Evolutionary conservation across 2,329 filamentous ascomycete species (phyloP), one percentile per base, ranked within the genome.

Genomic region (Arthrobotrys conoides): DNA sequence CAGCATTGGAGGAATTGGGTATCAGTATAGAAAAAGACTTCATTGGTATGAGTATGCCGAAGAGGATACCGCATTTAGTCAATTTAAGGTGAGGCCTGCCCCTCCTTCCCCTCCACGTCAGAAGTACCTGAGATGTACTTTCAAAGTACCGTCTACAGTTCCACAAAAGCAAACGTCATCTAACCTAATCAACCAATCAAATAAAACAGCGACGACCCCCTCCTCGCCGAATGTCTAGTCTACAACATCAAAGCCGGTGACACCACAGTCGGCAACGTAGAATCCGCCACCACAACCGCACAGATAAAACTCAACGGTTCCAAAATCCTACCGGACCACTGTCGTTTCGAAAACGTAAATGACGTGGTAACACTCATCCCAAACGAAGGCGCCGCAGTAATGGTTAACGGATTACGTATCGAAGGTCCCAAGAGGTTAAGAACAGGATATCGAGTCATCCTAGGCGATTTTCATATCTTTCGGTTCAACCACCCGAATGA

Each of bases 11-110:
- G 86, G 96, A 99, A 84, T 88, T 99, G 51, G 96, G 96, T 81
- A 98, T 99, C 85, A 98, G 94, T 84, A 99, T 99, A 81, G 96
- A 99, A 84, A 99, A 99, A 84, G 96, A 96, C 5, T 97, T 97
- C 83, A 91, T 99, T 79, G 96, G 96, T 14, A 87, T 99, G 79
- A 95, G 93, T 77, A 98, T 94, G 20, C 96, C 96, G 0, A 99
- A 99, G 86, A 97, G 97, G 86, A 99, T 98, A 93, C 96, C 96
- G 8, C 96, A 99, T 90, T 86, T 99, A 85, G 96, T 99, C 85
- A 99, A 99, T 84, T 86, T 99, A 81, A 97, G 94, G 81, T 82
- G 67, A 20, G 72, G 24, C 6, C 18, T 18, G n/a, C 16, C 10
- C 33, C 20, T 24, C 48, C 5, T 12, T 49, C 20, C 18, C 48